Percentiles rank a stretch among this genome's conserved stretches.
phyloP scores from a whole-genome alignment of 176 grass and related monocot species.

The Oropetium thomaeum region DNA sequence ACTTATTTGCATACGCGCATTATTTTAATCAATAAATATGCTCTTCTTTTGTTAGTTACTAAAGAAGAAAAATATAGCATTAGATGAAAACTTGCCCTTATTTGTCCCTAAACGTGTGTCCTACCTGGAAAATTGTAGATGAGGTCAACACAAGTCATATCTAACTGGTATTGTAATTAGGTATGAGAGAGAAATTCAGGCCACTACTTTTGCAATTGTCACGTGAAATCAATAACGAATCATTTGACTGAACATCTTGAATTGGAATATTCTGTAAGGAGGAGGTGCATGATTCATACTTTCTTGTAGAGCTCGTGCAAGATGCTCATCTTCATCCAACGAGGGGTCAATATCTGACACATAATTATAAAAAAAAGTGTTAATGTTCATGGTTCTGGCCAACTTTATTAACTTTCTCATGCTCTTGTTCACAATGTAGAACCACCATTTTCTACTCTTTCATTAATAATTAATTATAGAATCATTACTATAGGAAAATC shows the following conservation, averaged over 20 bases:
- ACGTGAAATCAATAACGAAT: neutral
- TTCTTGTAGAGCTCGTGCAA: constrained; percentile 82
- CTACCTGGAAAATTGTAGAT: neutral
- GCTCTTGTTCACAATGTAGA: constrained; percentile 20
- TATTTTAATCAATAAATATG: constrained; percentile 15
- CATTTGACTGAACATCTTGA: constrained; percentile 14
- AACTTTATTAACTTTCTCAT: constrained; percentile 7
- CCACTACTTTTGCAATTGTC: neutral
- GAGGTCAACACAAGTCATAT: neutral
- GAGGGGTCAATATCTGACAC: constrained; percentile 27
- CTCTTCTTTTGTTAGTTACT: neutral
- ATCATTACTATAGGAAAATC: neutral
- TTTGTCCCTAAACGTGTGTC: neutral
- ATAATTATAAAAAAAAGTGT: constrained; percentile 30
- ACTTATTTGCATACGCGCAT: constrained; percentile 22
- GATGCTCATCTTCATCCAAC: constrained; percentile 73
- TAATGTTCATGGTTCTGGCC: constrained; percentile 9
- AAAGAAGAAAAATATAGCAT: constrained; percentile 25
- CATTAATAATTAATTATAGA: neutral
- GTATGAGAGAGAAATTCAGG: neutral
- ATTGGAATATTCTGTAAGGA: constrained; percentile 24
- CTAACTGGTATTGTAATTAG: neutral
- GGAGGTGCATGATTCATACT: constrained; percentile 62
- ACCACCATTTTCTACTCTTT: neutral
- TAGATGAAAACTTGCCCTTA: neutral